These are phyloP conservation scores for Clavaria fumosa DNA, from an alignment of 768 basidiomycete species.

Conservation along the genomic window DNA sequence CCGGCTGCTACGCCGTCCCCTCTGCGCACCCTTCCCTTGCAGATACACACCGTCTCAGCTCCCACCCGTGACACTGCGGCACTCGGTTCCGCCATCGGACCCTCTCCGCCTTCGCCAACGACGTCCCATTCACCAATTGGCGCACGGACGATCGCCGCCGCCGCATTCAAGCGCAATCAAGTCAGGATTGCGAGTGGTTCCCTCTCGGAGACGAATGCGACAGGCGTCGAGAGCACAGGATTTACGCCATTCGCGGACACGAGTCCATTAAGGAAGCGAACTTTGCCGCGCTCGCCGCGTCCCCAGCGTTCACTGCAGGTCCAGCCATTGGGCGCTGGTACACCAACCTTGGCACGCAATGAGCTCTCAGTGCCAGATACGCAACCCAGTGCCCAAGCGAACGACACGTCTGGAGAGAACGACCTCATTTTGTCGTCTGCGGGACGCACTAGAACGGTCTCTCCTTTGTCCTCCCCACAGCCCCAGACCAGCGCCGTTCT, in stretches of 20 bases:
- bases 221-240: constrained; percentile 4
- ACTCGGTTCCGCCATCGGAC: no score
- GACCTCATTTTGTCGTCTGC: no score
- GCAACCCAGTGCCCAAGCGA: no score
- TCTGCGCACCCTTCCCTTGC: no score
- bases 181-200: constrained; percentile 6
- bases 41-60: no score
- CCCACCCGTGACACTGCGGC: no score
- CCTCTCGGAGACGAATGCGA: neutral
- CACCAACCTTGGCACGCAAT: constrained; percentile 4
- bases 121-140: no score
- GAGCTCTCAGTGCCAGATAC: no score
- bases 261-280: constrained; percentile 35
- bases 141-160: constrained; percentile 54
- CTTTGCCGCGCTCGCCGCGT: constrained; percentile 30
- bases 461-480: neutral
- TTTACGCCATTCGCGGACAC: constrained; percentile 29
- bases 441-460: neutral
- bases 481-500: neutral
- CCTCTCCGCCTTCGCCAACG: no score
- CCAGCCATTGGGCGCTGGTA: constrained; percentile 1
- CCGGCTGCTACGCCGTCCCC: no score
- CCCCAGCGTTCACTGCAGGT: constrained; percentile 11
- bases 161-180: constrained; percentile 51
- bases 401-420: no score